These are phyloP conservation scores for Rhodamnia argentea DNA, from an alignment of 345 rosid genomes.

Conservation along the genomic window DNA sequence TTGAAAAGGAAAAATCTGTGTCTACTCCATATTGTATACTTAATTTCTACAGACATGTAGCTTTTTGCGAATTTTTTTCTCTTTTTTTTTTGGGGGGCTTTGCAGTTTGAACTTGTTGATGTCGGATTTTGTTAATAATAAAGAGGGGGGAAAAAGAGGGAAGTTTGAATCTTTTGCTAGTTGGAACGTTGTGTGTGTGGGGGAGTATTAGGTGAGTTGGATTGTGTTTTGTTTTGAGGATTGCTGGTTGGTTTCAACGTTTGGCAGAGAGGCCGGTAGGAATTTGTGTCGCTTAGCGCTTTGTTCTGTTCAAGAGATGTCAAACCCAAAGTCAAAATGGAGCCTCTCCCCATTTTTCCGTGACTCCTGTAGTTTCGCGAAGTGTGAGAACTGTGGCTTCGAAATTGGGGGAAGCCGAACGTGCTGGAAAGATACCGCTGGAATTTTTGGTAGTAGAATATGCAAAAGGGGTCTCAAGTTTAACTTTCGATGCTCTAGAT, in stretches of 20 bases:
- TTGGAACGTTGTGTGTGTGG: slow-evolving; percentile 10
- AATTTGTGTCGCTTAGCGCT: slow-evolving; percentile 4
- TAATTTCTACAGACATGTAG: neutral
- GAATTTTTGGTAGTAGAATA: neutral
- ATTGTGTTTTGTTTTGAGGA: neutral
- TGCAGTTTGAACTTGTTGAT: neutral
- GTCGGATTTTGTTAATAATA: neutral
- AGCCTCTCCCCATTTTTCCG: no score
- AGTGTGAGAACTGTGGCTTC: neutral
- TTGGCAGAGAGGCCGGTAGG: slow-evolving; percentile 16
- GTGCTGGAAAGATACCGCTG: neutral
- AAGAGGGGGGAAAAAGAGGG: neutral
- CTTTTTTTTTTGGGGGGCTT: neutral
- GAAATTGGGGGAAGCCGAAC: neutral
- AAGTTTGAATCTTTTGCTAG: slow-evolving; percentile 12
- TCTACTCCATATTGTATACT: neutral
- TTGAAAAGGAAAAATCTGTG: slow-evolving; percentile 6
- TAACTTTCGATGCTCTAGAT: neutral
- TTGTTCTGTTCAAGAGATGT: neutral
- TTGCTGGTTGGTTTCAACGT: slow-evolving; percentile 18
- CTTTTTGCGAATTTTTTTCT: neutral
- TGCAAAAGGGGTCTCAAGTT: neutral
- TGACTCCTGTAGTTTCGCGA: neutral
- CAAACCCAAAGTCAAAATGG: slow-evolving; percentile 23
- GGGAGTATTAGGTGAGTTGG: neutral